These are phyloP conservation scores for Scheffersomyces stipitis DNA, from an alignment of 805 yeast genomes.

Conservation along the genomic window DNA sequence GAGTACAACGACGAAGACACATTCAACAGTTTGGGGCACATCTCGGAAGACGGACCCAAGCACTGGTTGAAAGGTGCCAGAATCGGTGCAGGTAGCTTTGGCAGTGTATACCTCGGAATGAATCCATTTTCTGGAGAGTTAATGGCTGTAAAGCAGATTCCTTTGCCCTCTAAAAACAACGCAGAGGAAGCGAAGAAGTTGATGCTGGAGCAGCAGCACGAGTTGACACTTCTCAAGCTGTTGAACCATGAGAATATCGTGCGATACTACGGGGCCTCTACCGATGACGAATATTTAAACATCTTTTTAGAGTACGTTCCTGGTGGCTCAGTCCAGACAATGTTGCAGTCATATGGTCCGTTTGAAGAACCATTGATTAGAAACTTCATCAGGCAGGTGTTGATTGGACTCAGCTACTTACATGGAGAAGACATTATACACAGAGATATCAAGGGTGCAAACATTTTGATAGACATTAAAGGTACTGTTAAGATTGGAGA, in stretches of 20 bases:
- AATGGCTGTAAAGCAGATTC: constrained; percentile 96
- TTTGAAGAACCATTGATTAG: constrained; percentile 75
- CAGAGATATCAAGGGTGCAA: constrained; percentile 88
- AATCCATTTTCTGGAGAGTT: constrained; percentile 90
- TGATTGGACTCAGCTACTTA: constrained; percentile 70
- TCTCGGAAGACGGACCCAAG: constrained; percentile 59
- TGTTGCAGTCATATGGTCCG: constrained; percentile 73
- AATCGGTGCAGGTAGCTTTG: constrained; percentile 94
- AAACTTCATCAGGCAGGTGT: constrained; percentile 72
- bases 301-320: constrained; percentile 60
- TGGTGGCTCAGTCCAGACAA: constrained; percentile 55
- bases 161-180: constrained; percentile 50
- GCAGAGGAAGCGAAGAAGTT: constrained; percentile 32
- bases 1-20: constrained; percentile 40
- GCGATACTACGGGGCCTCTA: constrained; percentile 83
- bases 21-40: constrained; percentile 25
- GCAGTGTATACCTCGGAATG: constrained; percentile 89
- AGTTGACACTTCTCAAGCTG: constrained; percentile 73
- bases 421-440: constrained; percentile 78
- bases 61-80: constrained; percentile 92
- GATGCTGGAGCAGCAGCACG: constrained; percentile 83
- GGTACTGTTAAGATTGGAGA: constrained; percentile 84
- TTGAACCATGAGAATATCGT: constrained; percentile 91
- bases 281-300: constrained; percentile 68
- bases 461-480: constrained; percentile 74